A percentile compares a stretch with the other conserved stretches of the same genome.
These are phyloP conservation scores for Cavenderia fasciculata DNA, from an alignment of 78 protist species.

Conservation along the genomic window DNA sequence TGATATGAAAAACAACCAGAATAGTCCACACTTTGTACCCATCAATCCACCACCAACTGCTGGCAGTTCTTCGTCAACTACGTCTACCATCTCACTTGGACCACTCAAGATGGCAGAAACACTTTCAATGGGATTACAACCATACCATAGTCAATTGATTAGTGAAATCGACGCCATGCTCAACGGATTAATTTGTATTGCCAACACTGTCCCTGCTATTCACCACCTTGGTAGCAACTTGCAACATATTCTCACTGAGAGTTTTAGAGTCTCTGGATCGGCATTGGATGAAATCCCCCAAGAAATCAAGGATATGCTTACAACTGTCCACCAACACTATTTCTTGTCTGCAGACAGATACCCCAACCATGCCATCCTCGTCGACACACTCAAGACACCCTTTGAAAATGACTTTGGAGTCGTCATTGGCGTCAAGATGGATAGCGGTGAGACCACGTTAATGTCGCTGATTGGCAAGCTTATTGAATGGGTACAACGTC, in stretches of 20 bases:
- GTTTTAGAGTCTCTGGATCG: slow-evolving; percentile 4
- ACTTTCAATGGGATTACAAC: slow-evolving; percentile 40
- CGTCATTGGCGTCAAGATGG: background rate
- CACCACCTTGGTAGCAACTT: slow-evolving; percentile 30
- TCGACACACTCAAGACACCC: background rate
- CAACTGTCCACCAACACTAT: slow-evolving; percentile 15
- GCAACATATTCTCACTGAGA: slow-evolving; percentile 5
- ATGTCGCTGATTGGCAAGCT: slow-evolving; percentile 3
- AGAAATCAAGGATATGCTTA: background rate
- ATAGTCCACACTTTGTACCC: background rate
- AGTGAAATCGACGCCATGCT: slow-evolving; percentile 62
- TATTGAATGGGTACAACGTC: slow-evolving; percentile 9
- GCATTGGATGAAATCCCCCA: background rate
- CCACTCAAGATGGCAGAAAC: slow-evolving; percentile 69
- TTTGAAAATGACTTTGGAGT: slow-evolving; percentile 23
- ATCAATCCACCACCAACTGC: background rate
- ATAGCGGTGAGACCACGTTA: background rate
- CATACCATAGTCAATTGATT: slow-evolving; percentile 29
- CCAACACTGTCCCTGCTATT: slow-evolving; percentile 29
- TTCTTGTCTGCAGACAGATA: background rate
- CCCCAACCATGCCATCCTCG: background rate
- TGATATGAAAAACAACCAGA: slow-evolving; percentile 35
- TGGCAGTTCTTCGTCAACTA: background rate
- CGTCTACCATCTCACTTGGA: background rate
- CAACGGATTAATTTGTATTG: background rate